Conservation (phyloP, 352 stramenopile genomes). For the Phytophthora hybrid region DNA sequence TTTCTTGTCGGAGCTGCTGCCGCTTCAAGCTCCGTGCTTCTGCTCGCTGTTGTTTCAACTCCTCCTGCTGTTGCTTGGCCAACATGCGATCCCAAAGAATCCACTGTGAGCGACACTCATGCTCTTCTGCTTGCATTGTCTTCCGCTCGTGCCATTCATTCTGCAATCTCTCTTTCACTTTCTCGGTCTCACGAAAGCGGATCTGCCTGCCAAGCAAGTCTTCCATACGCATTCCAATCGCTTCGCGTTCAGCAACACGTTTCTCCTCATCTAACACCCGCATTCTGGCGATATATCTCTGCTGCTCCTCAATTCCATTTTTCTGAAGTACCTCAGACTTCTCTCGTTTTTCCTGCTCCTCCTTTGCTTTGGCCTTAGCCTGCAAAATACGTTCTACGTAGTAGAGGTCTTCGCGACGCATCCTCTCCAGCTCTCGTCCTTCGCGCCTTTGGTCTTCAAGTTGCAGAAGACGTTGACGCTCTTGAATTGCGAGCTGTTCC, state of each 20-base stretch:
- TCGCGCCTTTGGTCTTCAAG: slow-evolving; percentile 41
- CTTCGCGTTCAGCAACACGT: slow-evolving; percentile 42
- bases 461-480: slow-evolving; percentile 36
- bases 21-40: slow-evolving; percentile 45
- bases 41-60: slow-evolving; percentile 44
- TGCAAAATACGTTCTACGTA: slow-evolving; percentile 59
- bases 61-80: slow-evolving; percentile 33
- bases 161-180: slow-evolving; percentile 38
- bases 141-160: slow-evolving; percentile 52
- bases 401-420: slow-evolving; percentile 65
- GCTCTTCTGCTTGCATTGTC: slow-evolving; percentile 58
- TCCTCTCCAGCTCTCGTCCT: slow-evolving; percentile 45
- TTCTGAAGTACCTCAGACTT: slow-evolving; percentile 1
- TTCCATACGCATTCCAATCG: slow-evolving; percentile 51
- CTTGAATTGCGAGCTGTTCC: slow-evolving; percentile 38
- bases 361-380: slow-evolving; percentile 39
- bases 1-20: slow-evolving; percentile 45
- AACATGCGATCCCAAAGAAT: slow-evolving; percentile 37
- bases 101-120: slow-evolving; percentile 46
- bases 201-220: slow-evolving; percentile 58
- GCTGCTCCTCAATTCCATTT: slow-evolving; percentile 56
- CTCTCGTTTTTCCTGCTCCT: slow-evolving; percentile 32
- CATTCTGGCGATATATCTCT: slow-evolving; percentile 58
- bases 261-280: slow-evolving; percentile 49
- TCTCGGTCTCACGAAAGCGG: slow-evolving; percentile 48